Base-by-base conservation (phyloP, 352 stramenopile species). In the Saprolegnia diclina region DNA sequence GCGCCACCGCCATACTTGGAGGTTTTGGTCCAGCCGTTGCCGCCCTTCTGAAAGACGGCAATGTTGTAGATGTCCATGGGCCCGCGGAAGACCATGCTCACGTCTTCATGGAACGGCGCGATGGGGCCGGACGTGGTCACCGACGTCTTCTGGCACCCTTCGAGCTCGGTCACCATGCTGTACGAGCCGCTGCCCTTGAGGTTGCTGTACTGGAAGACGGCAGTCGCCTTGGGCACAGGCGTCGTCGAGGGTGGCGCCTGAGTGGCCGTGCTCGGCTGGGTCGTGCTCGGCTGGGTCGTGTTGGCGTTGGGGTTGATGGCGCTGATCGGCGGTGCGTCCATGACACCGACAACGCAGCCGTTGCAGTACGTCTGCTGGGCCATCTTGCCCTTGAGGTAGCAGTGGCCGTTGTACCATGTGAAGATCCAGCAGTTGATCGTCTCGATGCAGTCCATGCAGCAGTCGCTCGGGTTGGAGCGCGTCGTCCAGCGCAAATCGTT, bases 41-140 rank as follows among this genome's bases (percentile, higher is more conserved):
- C 67, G 5, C 66, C 73, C 16, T 73, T 72, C 0, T 71, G 67
- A 73, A 84, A 88, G 10, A 88, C 78, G 0, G 72, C 76, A 29
- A 87, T 81, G 62, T 87, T 82, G 73, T 81, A 78, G 67, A 88
- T 83, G 57, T 84, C 73, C 76, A 88, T 81, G 0, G 78, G 80
- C 1, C 78, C 80, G 56, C 78, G 80, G 69, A 88, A 88, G 11
- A 85, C 75, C 70, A 86, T 78, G 7, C 74, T 73, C 18, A 85
- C 77, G 26, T 88, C 80, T 46, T 88, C 80, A 42, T 76, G 83
- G 63, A 84, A 66, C 0, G 79, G 79, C 7, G 78, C 79, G 6
- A 87, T 74, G 0, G 76, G 75, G 65, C 77, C 77, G 4, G 68
- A 73, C 22, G 79, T 22, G 6, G 74, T 76, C 56, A 81, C 72